Evolutionary conservation across 768 basidiomycete genomes (phyloP).

Genomic region (Amylocystis lapponica): DNA sequence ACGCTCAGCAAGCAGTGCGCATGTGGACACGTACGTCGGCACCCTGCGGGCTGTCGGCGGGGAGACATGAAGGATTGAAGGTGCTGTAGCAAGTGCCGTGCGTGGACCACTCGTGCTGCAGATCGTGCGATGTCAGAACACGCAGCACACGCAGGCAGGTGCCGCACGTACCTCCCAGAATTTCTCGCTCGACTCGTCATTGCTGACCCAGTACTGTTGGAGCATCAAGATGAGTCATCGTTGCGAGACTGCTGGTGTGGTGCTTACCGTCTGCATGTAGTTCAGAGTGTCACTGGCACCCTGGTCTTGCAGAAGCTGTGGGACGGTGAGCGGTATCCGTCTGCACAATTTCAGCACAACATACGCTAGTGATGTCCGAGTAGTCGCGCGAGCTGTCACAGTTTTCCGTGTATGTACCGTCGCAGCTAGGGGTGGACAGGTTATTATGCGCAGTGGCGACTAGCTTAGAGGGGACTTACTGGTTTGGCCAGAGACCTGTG

Average conservation of each 20-base stretch:
- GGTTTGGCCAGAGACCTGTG: constrained; percentile 61
- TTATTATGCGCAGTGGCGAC: background rate
- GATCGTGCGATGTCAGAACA: background rate
- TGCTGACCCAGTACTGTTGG: constrained; percentile 55
- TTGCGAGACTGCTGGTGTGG: background rate
- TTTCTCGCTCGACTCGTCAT: constrained; percentile 49
- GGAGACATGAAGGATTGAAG: constrained; percentile 51
- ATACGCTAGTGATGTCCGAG: constrained; percentile 35
- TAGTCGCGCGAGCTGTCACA: constrained; percentile 42
- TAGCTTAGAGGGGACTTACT: constrained; percentile 30
- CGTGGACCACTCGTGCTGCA: constrained; percentile 62
- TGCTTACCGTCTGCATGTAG: constrained; percentile 42
- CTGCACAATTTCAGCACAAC: no score
- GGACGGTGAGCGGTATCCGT: background rate
- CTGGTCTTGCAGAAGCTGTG: constrained; percentile 49
- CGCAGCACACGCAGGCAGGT: background rate
- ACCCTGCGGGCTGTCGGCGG: constrained; percentile 50
- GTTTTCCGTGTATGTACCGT: constrained; percentile 32
- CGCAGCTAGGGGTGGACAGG: constrained; percentile 39
- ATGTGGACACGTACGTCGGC: constrained; percentile 42
- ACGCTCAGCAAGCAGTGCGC: background rate
- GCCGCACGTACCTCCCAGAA: constrained; percentile 60
- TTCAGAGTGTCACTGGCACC: constrained; percentile 52
- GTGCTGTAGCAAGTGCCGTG: constrained; percentile 67
- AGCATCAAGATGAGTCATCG: constrained; percentile 20